Base-by-base conservation (phyloP, 331 rosid species). In the Malus hybrid region DNA sequence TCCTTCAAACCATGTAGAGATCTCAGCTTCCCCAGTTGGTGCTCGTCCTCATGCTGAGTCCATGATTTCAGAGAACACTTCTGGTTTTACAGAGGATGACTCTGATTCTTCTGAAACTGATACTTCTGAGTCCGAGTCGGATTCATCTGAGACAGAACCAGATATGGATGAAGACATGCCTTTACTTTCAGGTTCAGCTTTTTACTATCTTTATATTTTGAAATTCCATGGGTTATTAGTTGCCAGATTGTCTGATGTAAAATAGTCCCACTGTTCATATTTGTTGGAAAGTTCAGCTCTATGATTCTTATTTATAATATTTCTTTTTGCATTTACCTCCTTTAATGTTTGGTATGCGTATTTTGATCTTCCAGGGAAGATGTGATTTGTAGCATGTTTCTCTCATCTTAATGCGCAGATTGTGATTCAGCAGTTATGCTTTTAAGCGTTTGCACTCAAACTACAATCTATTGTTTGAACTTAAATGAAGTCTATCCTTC, bases 81-180 rank as follows among this genome's bases (percentile, higher is more conserved):
- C 91, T 85, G 97, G 91, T 68, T 92, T 79, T 75, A 76, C 80
- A 71, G 91, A 87, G 74, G 92, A 80, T 67, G 92, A 78, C 74
- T 77, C 88, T n/a, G 91, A 86, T 83, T 86, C 93, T 72, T 86
- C 93, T 77, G 96, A 86, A 86, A 88, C 91, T 65, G 86, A 65
- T 79, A 81, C 92, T 61, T 82, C 90, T 16, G 81, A 83, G 70
- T 79, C 88, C 1, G 95, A 82, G 66, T 86, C 86, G 31, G 97
- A 92, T 87, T 86, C 97, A 79, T 92, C 97, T 14, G 93, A 82
- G 82, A 89, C 93, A 34, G 97, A 92, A 77, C 87, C 76, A 28
- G 97, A 90, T 62, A 75, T 82, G 79, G 95, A 88, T 76, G 90
- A 87, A 70, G 95, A 84, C 72, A 86, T 84, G 90, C 80, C 83